Base-by-base conservation (phyloP, 2,329 filamentous ascomycete species). In the Cryoendolithus antarcticus region DNA sequence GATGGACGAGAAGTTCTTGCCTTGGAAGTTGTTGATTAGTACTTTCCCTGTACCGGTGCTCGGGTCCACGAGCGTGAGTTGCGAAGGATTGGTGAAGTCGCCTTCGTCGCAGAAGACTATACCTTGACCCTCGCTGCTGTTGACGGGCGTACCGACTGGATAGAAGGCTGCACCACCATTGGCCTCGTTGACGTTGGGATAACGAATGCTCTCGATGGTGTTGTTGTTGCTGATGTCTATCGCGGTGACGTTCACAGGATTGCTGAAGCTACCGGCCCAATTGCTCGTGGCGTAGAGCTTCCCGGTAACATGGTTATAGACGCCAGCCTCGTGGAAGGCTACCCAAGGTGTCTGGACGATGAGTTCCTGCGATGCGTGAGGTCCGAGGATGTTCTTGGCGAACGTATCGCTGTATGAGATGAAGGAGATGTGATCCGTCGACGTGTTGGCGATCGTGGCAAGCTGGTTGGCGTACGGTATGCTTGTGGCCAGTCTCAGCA, bases 1-100 rank as follows among this genome's bases (percentile, higher is more conserved):
- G 6, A 76, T 53, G 0, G 71, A 75, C 50, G 67, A 74, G 56
- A 78, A 78, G 41, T 74, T 60, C 65, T 72, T 65, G n/a, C 75
- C 75, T 27, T 73, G 70, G 53, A 64, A 80, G 54, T 71, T 76
- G 52, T 74, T 74, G 8, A 80, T 39, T 4, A 80, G 57, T 0
- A 53, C 49, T n/a, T 45, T 41, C 8, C 43, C 52, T 4, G 41
- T 45, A 36, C 54, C 53, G 4, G 41, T 52, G 2, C 46, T 45
- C 3, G 55, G 49, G 36, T 57, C 44, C 33, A 58, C 50, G 7
- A 53, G 36, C 1, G 49, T 48, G 4, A 59, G 45, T 32, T 51
- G 45, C 4, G 54, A 51, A 6, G 49, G 45, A 19, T 44, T 43
- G 13, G 15, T 32, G 34, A 51, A 33, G 35, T 57, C 49, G 32